These are phyloP conservation scores for Neophaeococcomyces aloes DNA, from an alignment of 2,329 filamentous ascomycete species.

Conservation along the genomic window DNA sequence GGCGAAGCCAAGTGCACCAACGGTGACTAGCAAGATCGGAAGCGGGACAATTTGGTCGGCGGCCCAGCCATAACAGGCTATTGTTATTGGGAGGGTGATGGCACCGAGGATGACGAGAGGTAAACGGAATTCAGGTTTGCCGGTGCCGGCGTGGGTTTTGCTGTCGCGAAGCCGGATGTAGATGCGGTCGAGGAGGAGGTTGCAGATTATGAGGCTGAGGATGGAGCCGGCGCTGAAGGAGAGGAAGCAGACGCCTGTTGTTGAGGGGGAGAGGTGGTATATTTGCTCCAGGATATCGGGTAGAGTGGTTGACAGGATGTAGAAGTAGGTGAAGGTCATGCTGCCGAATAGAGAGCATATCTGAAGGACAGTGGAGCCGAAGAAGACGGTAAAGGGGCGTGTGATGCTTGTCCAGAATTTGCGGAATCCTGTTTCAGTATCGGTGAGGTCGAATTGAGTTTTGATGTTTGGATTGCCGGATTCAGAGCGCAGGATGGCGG, in stretches of 20 bases:
- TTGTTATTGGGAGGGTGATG: constrained; percentile 22
- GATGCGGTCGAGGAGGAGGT: constrained; percentile 17
- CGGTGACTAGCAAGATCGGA: constrained; percentile 9
- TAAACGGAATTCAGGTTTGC: constrained; percentile 34
- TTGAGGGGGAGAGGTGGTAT: constrained; percentile 23
- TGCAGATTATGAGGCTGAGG: constrained; percentile 17
- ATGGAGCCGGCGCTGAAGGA: constrained; percentile 21
- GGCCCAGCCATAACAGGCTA: constrained; percentile 19
- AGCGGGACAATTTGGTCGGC: constrained; percentile 14
- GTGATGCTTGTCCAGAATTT: constrained; percentile 34
- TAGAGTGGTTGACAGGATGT: constrained; percentile 33
- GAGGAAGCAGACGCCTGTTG: constrained; percentile 23
- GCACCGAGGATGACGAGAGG: constrained; percentile 39
- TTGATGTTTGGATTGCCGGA: constrained; percentile 21
- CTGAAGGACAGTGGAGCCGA: constrained; percentile 46
- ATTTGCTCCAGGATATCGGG: constrained; percentile 24
- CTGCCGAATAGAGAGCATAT: constrained; percentile 38
- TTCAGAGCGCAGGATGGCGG: constrained; percentile 23
- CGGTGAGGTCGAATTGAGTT: constrained; percentile 12
- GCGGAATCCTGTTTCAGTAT: constrained; percentile 4
- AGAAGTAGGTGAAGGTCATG: constrained; percentile 38
- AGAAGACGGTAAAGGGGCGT: constrained; percentile 47
- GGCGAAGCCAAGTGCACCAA: constrained; percentile 13
- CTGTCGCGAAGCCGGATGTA: constrained; percentile 23
- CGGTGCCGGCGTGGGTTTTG: constrained; percentile 23